Evolutionary conservation across 768 basidiomycete genomes (phyloP), one percentile per base, ranked within the genome.

Genomic region (Suillus spraguei): DNA sequence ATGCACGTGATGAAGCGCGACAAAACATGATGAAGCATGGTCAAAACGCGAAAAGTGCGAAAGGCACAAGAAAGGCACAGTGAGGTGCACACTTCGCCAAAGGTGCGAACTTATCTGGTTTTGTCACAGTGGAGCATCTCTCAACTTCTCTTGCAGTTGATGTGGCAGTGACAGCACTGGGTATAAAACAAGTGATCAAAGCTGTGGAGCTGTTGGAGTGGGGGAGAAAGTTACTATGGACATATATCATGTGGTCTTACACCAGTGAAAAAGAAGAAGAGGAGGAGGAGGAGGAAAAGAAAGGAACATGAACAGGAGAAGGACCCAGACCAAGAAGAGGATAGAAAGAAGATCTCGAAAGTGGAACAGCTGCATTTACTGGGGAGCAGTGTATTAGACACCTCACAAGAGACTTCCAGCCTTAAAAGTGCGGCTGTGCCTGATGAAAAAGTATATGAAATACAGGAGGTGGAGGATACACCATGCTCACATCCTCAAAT

Each of bases 181-280:
- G 24, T 52, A 24, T 42, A 52, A 5, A 9, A 16, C 4, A 42
- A 14, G 59, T 60, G 14, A 8, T 20, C 9, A 35, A 20, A 42
- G 41, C 59, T 52, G 59, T 60, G 16, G 42, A 60, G 24, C 32
- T 60, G 28, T 60, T 60, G 59, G 59, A 60, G 16, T 49, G 33
- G 39, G 59, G 59, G 9, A 60, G 59, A 60, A 33, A 41, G 59
- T 13, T 60, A 20, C 59, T 60, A 2, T 32, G 59, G 59, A 22
- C 41, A 35, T 35, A 60, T n/a, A 17, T 59, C 7, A 17, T 5
- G n/a, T 42, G 42, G 16, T 60, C 46, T 24, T 24, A 14, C 24
- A 11, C 33, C 22, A 36, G 14, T 4, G 6, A 55, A 55, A 7
- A 20, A 36, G 54, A 14, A 49, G 2, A 28, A 5, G 20, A 46